Base-by-base conservation (phyloP, 2,329 filamentous ascomycete genomes). In the Fusarium ambrosium region DNA sequence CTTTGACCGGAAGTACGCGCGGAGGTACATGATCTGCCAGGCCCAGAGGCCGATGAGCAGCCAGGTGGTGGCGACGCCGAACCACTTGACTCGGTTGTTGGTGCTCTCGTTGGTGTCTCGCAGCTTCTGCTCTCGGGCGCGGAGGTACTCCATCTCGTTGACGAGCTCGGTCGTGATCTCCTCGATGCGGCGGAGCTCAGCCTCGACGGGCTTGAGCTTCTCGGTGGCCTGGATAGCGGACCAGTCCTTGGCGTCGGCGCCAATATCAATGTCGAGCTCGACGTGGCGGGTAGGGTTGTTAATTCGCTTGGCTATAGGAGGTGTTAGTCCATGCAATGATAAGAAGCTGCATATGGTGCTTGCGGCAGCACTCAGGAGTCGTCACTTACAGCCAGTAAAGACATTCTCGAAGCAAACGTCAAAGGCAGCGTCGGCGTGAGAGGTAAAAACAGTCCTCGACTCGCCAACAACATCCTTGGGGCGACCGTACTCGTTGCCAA, bases 101-200 rank as follows among this genome's bases (percentile, higher is more conserved):
- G 97, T 99, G 89, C 96, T 98, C 92, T 99, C 97, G 85, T 99
- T 99, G 78, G 97, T 99, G 86, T 99, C 96, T 83, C 97, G 90
- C 79, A 99, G 90, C 88, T 95, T 97, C 90, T 98, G 95, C 89
- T 99, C 97, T 79, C 97, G 91, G 43, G 85, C 80, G 76, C 97
- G 91, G 79, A 99, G 90, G 86, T 98, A 99, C 76, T 98, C 96
- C 96, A 99, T 97, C 89, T 98, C 96, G 73, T 85, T 85, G 59
- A 98, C 96, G 74, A 98, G 92, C 86, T 98, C 96, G 76, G 88
- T 89, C 43, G 97, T 93, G 82, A 96, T 89, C 86, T 98, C 97
- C 84, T 98, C 95, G 81, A 98, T 94, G 78, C 95, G 92, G 80
- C 95, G 92, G 81, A 99, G 90, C 84, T 98, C 97, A 20, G 94